Conservation (phyloP, 805 yeast species). For the Sungouiozyma ichnusensis region DNA sequence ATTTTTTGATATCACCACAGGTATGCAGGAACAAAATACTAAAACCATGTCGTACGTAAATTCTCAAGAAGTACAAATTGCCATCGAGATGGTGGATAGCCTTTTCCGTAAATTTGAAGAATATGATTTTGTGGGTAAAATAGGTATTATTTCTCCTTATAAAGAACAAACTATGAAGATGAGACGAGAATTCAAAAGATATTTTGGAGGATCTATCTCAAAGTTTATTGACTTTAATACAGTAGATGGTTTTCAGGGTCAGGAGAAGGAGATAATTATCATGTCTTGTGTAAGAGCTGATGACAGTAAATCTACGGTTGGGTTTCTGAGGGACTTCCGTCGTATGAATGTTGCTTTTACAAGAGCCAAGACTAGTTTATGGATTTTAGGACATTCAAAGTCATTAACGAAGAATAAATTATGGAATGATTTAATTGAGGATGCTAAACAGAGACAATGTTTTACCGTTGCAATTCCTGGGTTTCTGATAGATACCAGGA, state of each 20-base stretch:
- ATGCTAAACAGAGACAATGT: conserved; percentile 46
- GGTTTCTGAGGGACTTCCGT: conserved; percentile 81
- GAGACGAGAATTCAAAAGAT: conserved; percentile 43
- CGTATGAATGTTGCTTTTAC: conserved; percentile 97
- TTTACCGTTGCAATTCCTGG: conserved; percentile 23
- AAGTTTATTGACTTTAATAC: conserved; percentile 80
- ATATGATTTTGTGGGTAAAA: conserved; percentile 50
- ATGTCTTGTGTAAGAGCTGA: conserved; percentile 94
- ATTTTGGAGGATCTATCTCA: conserved; percentile 53
- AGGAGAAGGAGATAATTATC: conserved; percentile 83
- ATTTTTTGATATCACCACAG: conserved; percentile 60
- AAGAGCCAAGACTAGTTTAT: conserved; percentile 82
- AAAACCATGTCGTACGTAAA: conserved; percentile 66
- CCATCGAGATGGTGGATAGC: conserved; percentile 52
- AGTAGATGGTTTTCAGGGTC: conserved; percentile 97
- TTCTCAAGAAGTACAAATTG: conserved; percentile 57
- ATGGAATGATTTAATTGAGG: conserved; percentile 60
- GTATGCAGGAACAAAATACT: conserved; percentile 54
- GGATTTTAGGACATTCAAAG: conserved; percentile 79
- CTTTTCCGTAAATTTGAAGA: conserved; percentile 40
- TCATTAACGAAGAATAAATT: conserved; percentile 55
- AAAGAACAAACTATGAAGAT: conserved; percentile 69
- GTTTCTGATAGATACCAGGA: conserved; percentile 10
- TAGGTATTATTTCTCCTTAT: conserved; percentile 92
- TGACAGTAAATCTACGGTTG: conserved; percentile 47